Evolutionary conservation across 495 filamentous ascomycete species (phyloP).

Genomic region (Rhizodiscina lignyota): DNA sequence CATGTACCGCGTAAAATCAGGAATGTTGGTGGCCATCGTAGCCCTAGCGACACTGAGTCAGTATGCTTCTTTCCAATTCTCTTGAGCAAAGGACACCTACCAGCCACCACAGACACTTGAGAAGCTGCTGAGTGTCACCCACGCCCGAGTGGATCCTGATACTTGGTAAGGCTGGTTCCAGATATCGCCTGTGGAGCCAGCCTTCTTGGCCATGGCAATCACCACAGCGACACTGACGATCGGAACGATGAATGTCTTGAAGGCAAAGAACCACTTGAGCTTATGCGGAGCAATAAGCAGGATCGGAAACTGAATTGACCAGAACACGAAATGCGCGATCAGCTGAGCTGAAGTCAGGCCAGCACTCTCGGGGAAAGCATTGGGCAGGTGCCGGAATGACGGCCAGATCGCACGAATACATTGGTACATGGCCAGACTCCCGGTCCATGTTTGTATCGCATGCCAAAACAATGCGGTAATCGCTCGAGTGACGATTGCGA

Average conservation of each 20-base stretch:
- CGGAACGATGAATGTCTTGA: constrained; percentile 15
- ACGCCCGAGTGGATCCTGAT: constrained; percentile 8
- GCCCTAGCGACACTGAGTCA: too few species aligned
- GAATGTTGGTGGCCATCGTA: constrained; percentile 29
- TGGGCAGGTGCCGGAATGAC: constrained; percentile 36
- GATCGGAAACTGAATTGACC: constrained; percentile 22
- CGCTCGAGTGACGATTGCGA: constrained; percentile 25
- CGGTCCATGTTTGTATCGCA: constrained; percentile 20
- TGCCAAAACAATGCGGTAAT: constrained; percentile 32
- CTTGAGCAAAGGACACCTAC: too few species aligned
- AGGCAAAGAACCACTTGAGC: constrained; percentile 5
- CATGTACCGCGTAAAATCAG: constrained; percentile 24
- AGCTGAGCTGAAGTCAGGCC: constrained; percentile 30
- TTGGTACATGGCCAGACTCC: constrained; percentile 26
- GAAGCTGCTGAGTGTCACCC: constrained; percentile 2
- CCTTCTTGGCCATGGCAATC: constrained; percentile 29
- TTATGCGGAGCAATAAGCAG: constrained; percentile 4
- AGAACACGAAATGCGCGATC: constrained; percentile 32
- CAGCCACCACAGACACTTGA: too few species aligned
- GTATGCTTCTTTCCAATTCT: too few species aligned
- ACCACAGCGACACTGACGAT: constrained; percentile 20
- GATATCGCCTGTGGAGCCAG: constrained; percentile 26
- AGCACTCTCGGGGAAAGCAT: constrained; percentile 25
- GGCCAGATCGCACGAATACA: constrained; percentile 54
- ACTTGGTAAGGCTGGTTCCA: constrained; percentile 25